Evolutionary conservation across 192 early-diverging fungal species (phyloP), one percentile per base, ranked within the genome.

Genomic region (Rhizophagus prolifer): DNA sequence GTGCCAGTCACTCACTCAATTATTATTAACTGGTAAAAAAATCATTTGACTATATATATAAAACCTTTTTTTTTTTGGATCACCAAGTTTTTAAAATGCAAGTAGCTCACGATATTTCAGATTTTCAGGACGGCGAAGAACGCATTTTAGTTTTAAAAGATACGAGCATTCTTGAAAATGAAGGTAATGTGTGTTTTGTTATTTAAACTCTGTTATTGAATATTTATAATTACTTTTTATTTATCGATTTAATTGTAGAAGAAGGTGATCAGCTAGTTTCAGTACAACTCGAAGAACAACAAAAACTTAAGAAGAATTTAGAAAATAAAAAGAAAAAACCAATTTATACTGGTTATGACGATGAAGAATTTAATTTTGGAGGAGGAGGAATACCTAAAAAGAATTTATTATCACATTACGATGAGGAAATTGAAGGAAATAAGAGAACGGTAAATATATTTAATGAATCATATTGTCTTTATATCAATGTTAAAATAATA

Each of bases 121-220:
- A 93, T 30, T 88, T 97, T 70, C 81, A 79, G 7, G 88, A 89
- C 61, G 89, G 88, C 2, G 85, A 82, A 2, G 96, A 97, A 65
- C 86, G 88, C 0, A 92, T 98, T 58, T 85, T 98, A 73, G 95
- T 95, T 1, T 81, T 98, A 21, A 94, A 94, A 79, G 97, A 98
- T 79, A 82, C 85, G 16, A 86, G 82, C 0, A 93, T 98, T 60
- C 80, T 92, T 59, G 87, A 86, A 77, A 84, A 84, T 78, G 85
- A 86, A 75, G 71, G 85, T 80, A 74, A 41, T 73, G 3, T 12
- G 34, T 21, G 13, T 59, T n/a, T 21, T 19, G 1, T 12, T 61
- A 13, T 38, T 73, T 61, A 9, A 25, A 19, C 3, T 54, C 10
- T 31, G 21, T 19, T 21, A 34, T 19, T n/a, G 30, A 31, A 23